A percentile compares a stretch with the other conserved stretches of the same genome.
These are phyloP conservation scores for Tylopilus plumbeoviolaceoides DNA, from an alignment of 768 basidiomycete species.

Conservation along the genomic window DNA sequence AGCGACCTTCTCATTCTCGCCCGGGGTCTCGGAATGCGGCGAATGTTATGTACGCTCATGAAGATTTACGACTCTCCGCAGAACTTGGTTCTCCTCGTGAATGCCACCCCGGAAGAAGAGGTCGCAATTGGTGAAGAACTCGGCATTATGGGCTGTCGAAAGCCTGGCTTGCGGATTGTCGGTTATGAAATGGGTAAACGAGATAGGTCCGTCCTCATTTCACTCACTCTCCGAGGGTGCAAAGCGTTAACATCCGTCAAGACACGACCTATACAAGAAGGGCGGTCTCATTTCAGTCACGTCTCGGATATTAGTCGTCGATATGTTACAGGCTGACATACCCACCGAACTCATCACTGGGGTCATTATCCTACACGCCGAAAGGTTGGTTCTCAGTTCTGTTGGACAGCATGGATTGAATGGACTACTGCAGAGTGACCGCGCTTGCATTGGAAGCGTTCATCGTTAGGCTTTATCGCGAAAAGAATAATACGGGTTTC, in stretches of 20 bases:
- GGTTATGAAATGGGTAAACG: constrained; percentile 76
- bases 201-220: constrained; percentile 56
- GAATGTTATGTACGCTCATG: constrained; percentile 80
- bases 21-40: constrained; percentile 84
- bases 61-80: constrained; percentile 89
- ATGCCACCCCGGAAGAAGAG: constrained; percentile 84
- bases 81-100: constrained; percentile 80
- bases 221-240: background rate
- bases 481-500: constrained; percentile 87
- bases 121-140: constrained; percentile 89
- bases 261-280: constrained; percentile 79
- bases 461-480: constrained; percentile 85
- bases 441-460: constrained; percentile 86
- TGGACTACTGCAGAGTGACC: constrained; percentile 58
- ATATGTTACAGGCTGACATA: constrained; percentile 85
- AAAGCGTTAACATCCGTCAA: constrained; percentile 27
- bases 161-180: constrained; percentile 79
- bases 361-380: constrained; percentile 85
- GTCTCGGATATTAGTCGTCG: constrained; percentile 90
- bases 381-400: constrained; percentile 52
- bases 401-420: background rate
- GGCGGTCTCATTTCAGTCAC: constrained; percentile 92
- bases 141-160: constrained; percentile 85
- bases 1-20: constrained; percentile 78
- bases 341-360: constrained; percentile 87